These are phyloP conservation scores for Actinomortierella wolfii DNA, from an alignment of 371 early-diverging fungal genomes.

Conservation along the genomic window DNA sequence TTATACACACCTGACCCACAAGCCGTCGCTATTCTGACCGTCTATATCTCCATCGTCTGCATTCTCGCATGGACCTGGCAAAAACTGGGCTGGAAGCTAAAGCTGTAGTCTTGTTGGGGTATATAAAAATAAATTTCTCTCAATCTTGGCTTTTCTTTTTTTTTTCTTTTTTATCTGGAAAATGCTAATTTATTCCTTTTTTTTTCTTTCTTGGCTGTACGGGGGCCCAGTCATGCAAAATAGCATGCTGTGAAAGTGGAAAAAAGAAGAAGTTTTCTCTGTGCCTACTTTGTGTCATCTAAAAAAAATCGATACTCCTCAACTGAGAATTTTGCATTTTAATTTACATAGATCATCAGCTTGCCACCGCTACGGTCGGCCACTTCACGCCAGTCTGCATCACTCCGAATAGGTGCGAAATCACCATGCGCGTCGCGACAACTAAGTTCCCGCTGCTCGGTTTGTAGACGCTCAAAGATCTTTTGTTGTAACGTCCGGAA, in stretches of 20 bases:
- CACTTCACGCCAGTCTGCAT: constrained; percentile 32
- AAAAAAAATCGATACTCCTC: no score
- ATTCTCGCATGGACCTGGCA: constrained; percentile 19
- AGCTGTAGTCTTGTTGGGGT: constrained; percentile 22
- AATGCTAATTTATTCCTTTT: constrained; percentile 4
- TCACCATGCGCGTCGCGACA: constrained; percentile 38
- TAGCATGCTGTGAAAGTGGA: no score
- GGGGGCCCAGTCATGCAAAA: no score
- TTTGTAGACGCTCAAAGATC: constrained; percentile 60
- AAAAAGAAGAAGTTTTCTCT: no score
- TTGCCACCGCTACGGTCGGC: constrained; percentile 42
- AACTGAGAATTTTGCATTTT: no score
- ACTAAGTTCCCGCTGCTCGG: constrained; percentile 12
- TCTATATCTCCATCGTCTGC: constrained; percentile 46
- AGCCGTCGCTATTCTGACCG: constrained; percentile 56
- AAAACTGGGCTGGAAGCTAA: constrained; percentile 35
- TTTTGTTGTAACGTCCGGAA: constrained; percentile 59
- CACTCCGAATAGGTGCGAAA: constrained; percentile 20
- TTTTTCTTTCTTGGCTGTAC: constrained; percentile 1
- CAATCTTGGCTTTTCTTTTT: constrained; percentile 2
- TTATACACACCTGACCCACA: constrained; percentile 53
- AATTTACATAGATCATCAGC: constrained; percentile 42
- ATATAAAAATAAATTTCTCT: constrained; percentile 13
- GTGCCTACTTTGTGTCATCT: no score
- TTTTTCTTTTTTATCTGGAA: constrained; percentile 8